Evolutionary conservation across 2,329 filamentous ascomycete species (phyloP).

Genomic region (Cyphellophora attinorum): DNA sequence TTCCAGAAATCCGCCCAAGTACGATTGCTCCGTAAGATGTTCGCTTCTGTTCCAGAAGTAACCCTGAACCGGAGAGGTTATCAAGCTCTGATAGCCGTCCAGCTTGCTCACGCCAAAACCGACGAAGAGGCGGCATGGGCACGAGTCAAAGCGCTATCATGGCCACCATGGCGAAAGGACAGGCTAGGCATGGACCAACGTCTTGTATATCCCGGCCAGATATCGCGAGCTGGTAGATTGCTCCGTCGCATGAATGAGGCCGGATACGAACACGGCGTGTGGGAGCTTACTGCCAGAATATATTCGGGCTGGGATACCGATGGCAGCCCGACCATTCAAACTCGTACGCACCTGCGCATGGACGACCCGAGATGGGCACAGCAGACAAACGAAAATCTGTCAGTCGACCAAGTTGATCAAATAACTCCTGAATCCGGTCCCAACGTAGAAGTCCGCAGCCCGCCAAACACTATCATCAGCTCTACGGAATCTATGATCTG

Average conservation of each 20-base stretch:
- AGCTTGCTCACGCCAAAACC: constrained; percentile 50
- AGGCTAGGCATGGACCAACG: constrained; percentile 51
- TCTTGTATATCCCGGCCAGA: constrained; percentile 46
- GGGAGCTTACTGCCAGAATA: constrained; percentile 45
- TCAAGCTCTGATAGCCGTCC: constrained; percentile 44
- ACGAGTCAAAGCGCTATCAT: constrained; percentile 48
- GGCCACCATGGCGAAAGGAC: constrained; percentile 58
- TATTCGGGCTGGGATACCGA: constrained; percentile 56
- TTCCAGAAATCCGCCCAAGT: constrained; percentile 51
- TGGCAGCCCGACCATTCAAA: constrained; percentile 54
- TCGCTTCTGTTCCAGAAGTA: constrained; percentile 42
- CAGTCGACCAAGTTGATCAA: too few species aligned
- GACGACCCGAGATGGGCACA: constrained; percentile 13
- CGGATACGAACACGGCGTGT: constrained; percentile 42
- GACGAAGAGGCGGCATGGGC: constrained; percentile 47
- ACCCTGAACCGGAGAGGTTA: constrained; percentile 50
- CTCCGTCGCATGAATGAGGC: constrained; percentile 49
- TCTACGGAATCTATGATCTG: constrained; percentile 29
- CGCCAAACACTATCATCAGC: background rate
- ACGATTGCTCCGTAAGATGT: constrained; percentile 48
- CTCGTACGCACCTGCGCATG: constrained; percentile 33
- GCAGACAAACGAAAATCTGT: constrained; percentile 2
- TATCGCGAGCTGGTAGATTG: constrained; percentile 47
- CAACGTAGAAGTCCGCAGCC: background rate
- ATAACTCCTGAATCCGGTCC: constrained; percentile 6